Evolutionary conservation across 306 rosid species (phyloP), one percentile per base, ranked within the genome.

Genomic region (Dalbergia oliveri): DNA sequence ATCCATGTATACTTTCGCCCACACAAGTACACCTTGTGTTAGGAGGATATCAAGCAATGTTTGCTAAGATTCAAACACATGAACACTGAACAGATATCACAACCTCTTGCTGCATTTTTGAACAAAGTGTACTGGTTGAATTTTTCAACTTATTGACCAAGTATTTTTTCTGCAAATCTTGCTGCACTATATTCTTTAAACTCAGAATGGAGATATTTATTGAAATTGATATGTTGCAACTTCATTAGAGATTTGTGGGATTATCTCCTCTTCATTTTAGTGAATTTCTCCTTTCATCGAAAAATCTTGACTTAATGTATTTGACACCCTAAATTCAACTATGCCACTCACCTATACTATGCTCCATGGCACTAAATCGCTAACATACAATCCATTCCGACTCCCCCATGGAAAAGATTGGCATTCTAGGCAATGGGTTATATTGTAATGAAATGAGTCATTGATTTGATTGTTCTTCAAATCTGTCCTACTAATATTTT

Each of bases 321-420:
- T 26, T 26, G 31, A 26, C 31, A 26, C 31, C 31, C 31, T 2
- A 26, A 26, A 26, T 26, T 26, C 31, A 26, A 26, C 31, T 26
- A 26, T 26, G 31, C 31, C 2, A 37, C 39, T 33, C 3, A 43
- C 15, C 26, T 56, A 16, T 53, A 15, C 3, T 63, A 15, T 15
- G 33, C 37, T 39, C 65, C 19, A 63, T 41, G 44, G 21, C 35
- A 53, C n/a, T 51, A 69, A 3, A 35, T 37, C 35, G 67, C 53
- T 64, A 69, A 8, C 16, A 51, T 26, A 77, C 61, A 77, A 37
- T 35, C 23, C 68, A 72, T 77, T 75, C 77, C 59, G 69, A 51
- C 57, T 60, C 58, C 51, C 72, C 64, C 39, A 11, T 44, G 73
- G 53, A 82, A 58, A 19, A 65, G 13, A 39, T 19, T 39, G 59